Conservation (phyloP, 164 flowering plant genomes). For the Chloranthus sessilifolius region DNA sequence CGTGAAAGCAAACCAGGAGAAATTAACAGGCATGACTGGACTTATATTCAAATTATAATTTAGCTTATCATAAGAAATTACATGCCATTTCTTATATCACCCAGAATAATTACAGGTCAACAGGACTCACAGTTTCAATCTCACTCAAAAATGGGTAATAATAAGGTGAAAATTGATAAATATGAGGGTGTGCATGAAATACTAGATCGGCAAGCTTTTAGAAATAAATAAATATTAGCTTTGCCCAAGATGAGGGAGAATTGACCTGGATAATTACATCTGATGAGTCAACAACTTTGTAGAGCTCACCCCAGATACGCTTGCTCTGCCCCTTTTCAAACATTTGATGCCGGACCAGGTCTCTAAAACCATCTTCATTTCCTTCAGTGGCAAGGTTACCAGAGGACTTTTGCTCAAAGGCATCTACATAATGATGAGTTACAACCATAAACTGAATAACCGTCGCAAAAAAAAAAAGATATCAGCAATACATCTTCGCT, state of each 20-base stretch:
- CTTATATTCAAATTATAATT: too few species aligned
- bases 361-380: slow-evolving; percentile 83
- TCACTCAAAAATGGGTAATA: too few species aligned
- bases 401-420: slow-evolving; percentile 58
- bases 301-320: slow-evolving; percentile 99
- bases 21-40: too few species aligned
- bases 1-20: background rate
- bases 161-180: too few species aligned
- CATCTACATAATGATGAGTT: slow-evolving; percentile 37
- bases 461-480: too few species aligned
- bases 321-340: slow-evolving; percentile 99
- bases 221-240: background rate
- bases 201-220: too few species aligned
- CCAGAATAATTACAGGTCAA: too few species aligned
- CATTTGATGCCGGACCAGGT: slow-evolving; percentile 90
- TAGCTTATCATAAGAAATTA: too few species aligned
- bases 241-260: background rate
- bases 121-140: too few species aligned
- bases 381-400: slow-evolving; percentile 35
- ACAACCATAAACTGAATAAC: background rate
- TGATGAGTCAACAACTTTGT: slow-evolving; percentile 97
- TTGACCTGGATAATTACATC: slow-evolving; percentile 99
- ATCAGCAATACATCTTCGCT: too few species aligned
- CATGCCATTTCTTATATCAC: too few species aligned
- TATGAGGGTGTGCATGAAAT: too few species aligned